Conservation (phyloP, 345 rosid species). For the Populus nigra region DNA sequence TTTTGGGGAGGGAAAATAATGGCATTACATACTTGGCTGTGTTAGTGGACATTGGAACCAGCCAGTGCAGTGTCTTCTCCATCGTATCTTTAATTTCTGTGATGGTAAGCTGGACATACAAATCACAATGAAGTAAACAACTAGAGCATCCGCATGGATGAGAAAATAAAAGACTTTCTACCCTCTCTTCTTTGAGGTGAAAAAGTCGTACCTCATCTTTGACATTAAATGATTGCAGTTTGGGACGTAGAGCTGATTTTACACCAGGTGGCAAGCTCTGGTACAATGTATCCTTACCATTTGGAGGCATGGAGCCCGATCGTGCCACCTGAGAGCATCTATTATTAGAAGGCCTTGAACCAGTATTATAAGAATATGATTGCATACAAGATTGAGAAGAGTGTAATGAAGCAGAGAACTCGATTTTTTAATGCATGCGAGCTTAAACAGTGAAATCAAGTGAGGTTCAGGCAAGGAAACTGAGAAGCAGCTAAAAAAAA, state of each 20-base stretch:
- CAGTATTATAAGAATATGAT: too few relatives aligned
- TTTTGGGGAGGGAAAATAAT: background rate
- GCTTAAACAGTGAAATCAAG: too few relatives aligned
- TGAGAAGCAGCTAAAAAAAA: too few relatives aligned
- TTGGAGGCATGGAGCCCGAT: constrained; percentile 62
- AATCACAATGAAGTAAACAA: background rate
- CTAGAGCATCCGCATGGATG: background rate
- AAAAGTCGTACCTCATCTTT: constrained; percentile 60
- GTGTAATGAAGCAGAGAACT: too few relatives aligned
- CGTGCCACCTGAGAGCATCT: constrained; percentile 55
- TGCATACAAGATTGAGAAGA: too few relatives aligned
- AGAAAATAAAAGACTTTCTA: background rate
- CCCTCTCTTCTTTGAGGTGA: background rate
- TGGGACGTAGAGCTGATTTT: constrained; percentile 59
- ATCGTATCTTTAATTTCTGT: constrained; percentile 68
- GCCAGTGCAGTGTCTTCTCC: constrained; percentile 86
- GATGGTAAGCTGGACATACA: constrained; percentile 47
- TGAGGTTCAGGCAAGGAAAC: too few relatives aligned
- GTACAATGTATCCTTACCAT: constrained; percentile 59
- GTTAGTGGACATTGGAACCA: constrained; percentile 72
- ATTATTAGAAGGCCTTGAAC: background rate
- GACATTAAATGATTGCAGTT: constrained; percentile 42
- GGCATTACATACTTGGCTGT: constrained; percentile 63
- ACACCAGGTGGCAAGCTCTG: constrained; percentile 61
- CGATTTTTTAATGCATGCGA: too few relatives aligned